Base-by-base conservation (phyloP, 495 filamentous ascomycete genomes). In the Aspergillus egyptiacus region DNA sequence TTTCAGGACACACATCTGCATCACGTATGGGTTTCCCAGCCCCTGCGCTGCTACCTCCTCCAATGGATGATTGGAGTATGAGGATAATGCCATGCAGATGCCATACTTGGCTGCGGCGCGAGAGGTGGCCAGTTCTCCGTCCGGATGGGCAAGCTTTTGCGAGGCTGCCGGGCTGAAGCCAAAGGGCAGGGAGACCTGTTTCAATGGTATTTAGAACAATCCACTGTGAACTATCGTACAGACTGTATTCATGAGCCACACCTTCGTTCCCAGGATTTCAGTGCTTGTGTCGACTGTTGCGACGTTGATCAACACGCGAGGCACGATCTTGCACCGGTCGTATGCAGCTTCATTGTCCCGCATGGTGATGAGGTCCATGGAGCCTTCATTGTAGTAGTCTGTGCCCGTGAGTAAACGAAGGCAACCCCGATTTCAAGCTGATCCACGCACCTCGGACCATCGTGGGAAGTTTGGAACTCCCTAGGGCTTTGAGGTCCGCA, bases 1-100 rank as follows among this genome's bases (percentile, higher is more conserved):
- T 64, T 89, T 86, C 74, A 96, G 86, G 46, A 96, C 89, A 71
- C 95, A 96, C n/a, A 96, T 80, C 68, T 98, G 93, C 51, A 81
- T 52, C 17, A 63, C 70, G 44, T 77, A 74, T 5, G 73, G 62
- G 44, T 72, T 71, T 0, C 65, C 70, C 0, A 55, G 37, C 9
- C 69, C 65, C 22, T 72, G 58, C 0, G 58, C 60, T 3, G 66
- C 63, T 1, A 84, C 76, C 11, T 81, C 73, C 42, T 80, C 75
- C 17, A 82, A 57, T 0, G 70, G 54, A 25, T 64, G 65, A 7
- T 70, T 82, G 2, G 79, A 68, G 40, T 72, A 82, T 0, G 71
- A 74, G 0, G 77, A 81, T 18, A 83, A 53, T 0, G 67, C 73
- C 78, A 83, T 82, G 20, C 58, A 54, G 28, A 83, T 62, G 50